A percentile compares a stretch with the other conserved stretches of the same genome.
phyloP scores from a whole-genome alignment of 208 protist genomes.

The Leishmania aethiopica region DNA sequence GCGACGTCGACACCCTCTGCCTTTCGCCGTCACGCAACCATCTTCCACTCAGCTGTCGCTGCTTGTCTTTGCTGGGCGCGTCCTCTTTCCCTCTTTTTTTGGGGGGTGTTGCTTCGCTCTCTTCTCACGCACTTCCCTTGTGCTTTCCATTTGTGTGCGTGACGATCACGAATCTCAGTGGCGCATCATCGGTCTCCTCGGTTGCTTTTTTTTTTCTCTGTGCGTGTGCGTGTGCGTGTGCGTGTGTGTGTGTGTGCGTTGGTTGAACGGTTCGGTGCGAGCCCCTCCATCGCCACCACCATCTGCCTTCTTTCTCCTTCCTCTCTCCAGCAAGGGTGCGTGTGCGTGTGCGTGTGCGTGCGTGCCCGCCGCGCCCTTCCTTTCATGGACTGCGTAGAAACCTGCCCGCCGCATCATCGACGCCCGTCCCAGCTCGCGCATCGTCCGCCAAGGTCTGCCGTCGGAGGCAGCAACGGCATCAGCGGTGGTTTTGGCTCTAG shows the following conservation, averaged over 20 bases:
- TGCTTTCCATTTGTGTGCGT: neutral
- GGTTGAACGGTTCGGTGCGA: neutral
- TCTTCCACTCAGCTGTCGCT: too few relatives aligned
- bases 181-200: neutral
- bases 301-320: neutral
- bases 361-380: neutral
- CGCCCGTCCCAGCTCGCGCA: neutral
- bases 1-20: too few relatives aligned
- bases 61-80: too few relatives aligned
- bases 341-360: neutral
- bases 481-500: neutral
- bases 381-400: constrained; percentile 16
- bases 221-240: neutral
- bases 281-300: neutral
- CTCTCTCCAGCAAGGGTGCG: neutral
- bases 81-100: neutral
- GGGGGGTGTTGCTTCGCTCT: neutral
- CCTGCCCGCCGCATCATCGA: neutral
- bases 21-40: too few relatives aligned
- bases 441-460: neutral
- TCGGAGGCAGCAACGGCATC: neutral
- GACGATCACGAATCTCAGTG: neutral
- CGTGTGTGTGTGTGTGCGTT: neutral
- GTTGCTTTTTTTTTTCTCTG: neutral
- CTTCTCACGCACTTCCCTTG: neutral